Evolutionary conservation across 2,329 filamentous ascomycete genomes (phyloP), one percentile per base, ranked within the genome.

Genomic region (Beauveria pseudobassiana): DNA sequence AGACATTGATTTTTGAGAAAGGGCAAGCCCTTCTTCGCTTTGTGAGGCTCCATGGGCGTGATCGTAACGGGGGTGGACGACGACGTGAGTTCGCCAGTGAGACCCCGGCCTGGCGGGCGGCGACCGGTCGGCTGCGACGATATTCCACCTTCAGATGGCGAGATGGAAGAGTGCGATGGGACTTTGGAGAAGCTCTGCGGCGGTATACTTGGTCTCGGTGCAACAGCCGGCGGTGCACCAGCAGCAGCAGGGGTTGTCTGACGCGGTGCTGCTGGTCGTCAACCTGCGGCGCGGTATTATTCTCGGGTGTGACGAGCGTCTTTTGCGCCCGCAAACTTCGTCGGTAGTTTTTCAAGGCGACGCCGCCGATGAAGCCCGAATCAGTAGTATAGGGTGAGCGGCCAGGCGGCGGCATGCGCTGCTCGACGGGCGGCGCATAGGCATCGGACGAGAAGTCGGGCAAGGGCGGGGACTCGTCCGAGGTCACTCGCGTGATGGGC

Each of bases 321-420:
- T 65, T 52, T 58, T 69, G 70, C 26, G 67, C 65, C 46, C 70
- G 67, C 43, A 71, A 64, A 18, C 75, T 76, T 49, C 77, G 75
- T 22, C 77, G 77, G 51, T 80, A 80, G 52, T 84, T 83, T 64
- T 76, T 74, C 62, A 85, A 70, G 3, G 82, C 81, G 14, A 82
- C 70, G 3, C 83, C 83, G 18, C 83, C 82, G 55, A 85, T 80
- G 66, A 85, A 85, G 14, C 79, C 75, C 1, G 76, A 75, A 26
- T 75, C 73, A 7, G 70, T 70, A 55, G 71, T 75, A 57, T 77
- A 72, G 3, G 71, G 69, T 3, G 72, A 71, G 38, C 68, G 69
- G 34, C 68, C 70, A 38, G 72, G 69, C 57, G 72, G 71, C 49
- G 66, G 69, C 68, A 66, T 63, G 57, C 65, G 72, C 50, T 66